Base-by-base conservation (phyloP, 331 rosid genomes). In the Acacia concinna region DNA sequence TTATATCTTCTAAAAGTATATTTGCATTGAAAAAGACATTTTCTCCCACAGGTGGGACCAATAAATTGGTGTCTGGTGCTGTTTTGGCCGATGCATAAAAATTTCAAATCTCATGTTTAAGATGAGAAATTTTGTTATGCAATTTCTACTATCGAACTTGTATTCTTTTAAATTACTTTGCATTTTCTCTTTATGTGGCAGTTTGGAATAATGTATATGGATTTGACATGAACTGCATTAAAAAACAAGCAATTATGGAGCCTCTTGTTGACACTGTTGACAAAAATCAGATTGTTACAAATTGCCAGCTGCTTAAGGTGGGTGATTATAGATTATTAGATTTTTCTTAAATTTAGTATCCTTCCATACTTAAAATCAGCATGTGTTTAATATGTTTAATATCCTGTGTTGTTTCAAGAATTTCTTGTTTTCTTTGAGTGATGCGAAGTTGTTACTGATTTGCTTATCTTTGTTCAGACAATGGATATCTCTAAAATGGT, bases 241-340 rank as follows among this genome's bases (percentile, higher is more conserved):
- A 93, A 92, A 93, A 87, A 86, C 97, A 93, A 86, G 99, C 99
- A 51, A 84, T 96, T 86, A 87, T 85, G 87, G 99, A 96, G 92
- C 99, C 99, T 77, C 93, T 96, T 82, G 99, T 96, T 79, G 99
- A 96, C 87, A 91, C 91, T 6, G 99, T 96, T 74, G 98, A 93
- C 88, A 96, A 88, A 86, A 93, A 91, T 81, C 99, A 96, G 89
- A 91, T 96, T 78, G 97, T 89, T 74, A 96, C 99, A 12, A 96
- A 90, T 76, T 87, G 97, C 82, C 98, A 91, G 85, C 87, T 90
- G 54, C 98, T 96, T 44, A 69, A 69, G 57, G 74, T 43, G 35
- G 37, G 74, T 1, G 23, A 41, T 23, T 25, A 41, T 23, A 14
- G 74, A 41, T 68, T 17, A 6, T 62, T 62, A 30, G 9, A 14